Evolutionary conservation across 345 rosid species (phyloP).

Genomic region (Gynandropsis gynandra): DNA sequence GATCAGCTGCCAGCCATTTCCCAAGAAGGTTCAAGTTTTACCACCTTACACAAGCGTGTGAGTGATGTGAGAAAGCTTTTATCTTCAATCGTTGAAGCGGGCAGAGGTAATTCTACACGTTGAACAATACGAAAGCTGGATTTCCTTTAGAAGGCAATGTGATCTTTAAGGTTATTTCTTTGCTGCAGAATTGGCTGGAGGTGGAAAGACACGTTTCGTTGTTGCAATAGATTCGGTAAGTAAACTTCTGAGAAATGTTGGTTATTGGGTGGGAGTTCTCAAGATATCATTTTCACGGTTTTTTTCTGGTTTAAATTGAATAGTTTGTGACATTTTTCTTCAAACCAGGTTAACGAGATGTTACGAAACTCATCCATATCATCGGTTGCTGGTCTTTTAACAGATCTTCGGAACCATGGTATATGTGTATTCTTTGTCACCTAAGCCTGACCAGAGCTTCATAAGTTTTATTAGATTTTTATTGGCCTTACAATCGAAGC

Average conservation of each 20-base stretch:
- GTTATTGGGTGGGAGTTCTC: background rate
- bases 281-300: background rate
- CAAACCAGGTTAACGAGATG: constrained; percentile 60
- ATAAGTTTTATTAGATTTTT: background rate
- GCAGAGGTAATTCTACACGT: constrained; percentile 43
- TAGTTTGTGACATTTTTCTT: constrained; percentile 17
- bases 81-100: constrained; percentile 51
- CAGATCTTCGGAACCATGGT: constrained; percentile 81
- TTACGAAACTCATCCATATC: constrained; percentile 54
- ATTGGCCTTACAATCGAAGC: background rate
- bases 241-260: background rate
- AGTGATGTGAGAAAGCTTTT: constrained; percentile 51
- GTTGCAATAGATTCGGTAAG: constrained; percentile 83
- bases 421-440: constrained; percentile 15
- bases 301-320: background rate
- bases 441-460: background rate
- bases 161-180: constrained; percentile 15
- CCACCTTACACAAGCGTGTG: constrained; percentile 42
- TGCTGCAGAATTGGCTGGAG: constrained; percentile 54
- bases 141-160: constrained; percentile 8
- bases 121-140: background rate
- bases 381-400: constrained; percentile 50
- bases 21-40: constrained; percentile 26
- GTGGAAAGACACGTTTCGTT: constrained; percentile 52
- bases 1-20: constrained; percentile 22